Conservation (phyloP, 2,329 filamentous ascomycete species). For the Hypoxylon sp. region DNA sequence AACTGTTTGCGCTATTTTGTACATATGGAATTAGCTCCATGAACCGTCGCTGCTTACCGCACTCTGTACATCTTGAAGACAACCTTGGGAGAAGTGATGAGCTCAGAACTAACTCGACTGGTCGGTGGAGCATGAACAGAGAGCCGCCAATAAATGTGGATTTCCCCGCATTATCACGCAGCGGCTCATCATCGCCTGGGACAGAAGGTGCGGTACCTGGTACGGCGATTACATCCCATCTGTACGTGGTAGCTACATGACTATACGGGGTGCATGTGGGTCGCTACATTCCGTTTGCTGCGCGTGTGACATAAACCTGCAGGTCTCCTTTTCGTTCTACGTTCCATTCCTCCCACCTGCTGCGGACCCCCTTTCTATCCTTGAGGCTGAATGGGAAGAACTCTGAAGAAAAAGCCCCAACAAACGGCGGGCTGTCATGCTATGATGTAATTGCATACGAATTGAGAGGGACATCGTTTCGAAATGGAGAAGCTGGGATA, state of each 20-base stretch:
- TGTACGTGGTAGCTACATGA: no score
- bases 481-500: slow-evolving; percentile 22
- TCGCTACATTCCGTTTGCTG: slow-evolving; percentile 34
- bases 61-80: not conserved
- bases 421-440: slow-evolving; percentile 25
- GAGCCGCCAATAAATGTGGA: slow-evolving; percentile 44
- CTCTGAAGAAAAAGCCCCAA: slow-evolving; percentile 18
- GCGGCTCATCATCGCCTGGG: slow-evolving; percentile 41
- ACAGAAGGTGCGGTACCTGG: slow-evolving; percentile 19
- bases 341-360: slow-evolving; percentile 23
- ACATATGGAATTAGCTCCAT: not conserved
- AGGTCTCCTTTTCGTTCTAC: slow-evolving; percentile 31
- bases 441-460: slow-evolving; percentile 44
- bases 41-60: slow-evolving; percentile 7
- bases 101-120: slow-evolving; percentile 10
- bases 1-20: slow-evolving; percentile 14
- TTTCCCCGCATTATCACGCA: slow-evolving; percentile 44
- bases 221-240: slow-evolving; percentile 1
- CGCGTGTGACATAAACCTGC: slow-evolving; percentile 47
- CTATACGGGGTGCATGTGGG: slow-evolving; percentile 35
- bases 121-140: slow-evolving; percentile 6
- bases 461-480: slow-evolving; percentile 21
- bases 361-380: not conserved
- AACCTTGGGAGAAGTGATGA: not conserved
- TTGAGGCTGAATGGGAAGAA: slow-evolving; percentile 31